Conservation (phyloP, 768 basidiomycete species). For the Tulasnella sp. region DNA sequence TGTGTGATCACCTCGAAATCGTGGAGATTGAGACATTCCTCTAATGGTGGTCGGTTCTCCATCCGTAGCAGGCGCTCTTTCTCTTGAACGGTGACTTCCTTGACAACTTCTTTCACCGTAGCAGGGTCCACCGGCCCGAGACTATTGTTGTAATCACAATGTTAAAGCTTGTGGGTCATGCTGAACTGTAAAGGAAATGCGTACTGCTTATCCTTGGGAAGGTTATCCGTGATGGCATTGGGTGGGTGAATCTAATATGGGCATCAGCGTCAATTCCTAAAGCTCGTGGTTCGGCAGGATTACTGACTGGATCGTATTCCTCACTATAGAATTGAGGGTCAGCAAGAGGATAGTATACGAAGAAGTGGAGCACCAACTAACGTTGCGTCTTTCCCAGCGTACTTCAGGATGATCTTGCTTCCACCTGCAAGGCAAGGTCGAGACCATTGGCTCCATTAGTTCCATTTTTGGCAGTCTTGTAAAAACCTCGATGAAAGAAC, state of each 20-base stretch:
- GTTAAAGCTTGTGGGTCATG: not conserved
- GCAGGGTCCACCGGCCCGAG: conserved; percentile 59
- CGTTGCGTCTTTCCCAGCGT: conserved; percentile 85
- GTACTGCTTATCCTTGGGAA: conserved; percentile 77
- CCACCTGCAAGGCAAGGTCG: conserved; percentile 43
- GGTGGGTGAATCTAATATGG: conserved; percentile 17
- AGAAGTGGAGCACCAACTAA: conserved; percentile 27
- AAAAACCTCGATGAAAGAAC: no score
- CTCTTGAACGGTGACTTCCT: conserved; percentile 56
- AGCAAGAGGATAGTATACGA: not conserved
- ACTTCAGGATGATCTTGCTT: conserved; percentile 71
- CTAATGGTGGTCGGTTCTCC: conserved; percentile 52
- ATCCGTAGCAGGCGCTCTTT: conserved; percentile 51
- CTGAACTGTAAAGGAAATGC: conserved; percentile 18
- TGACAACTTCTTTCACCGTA: conserved; percentile 50
- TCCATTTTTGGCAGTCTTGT: no score
- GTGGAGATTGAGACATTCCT: conserved; percentile 76
- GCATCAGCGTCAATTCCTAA: conserved; percentile 21
- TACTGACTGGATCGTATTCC: conserved; percentile 74
- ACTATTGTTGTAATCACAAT: conserved; percentile 20
- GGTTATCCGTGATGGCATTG: conserved; percentile 27
- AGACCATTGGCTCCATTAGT: no score
- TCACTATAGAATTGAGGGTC: conserved; percentile 29
- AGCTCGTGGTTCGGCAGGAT: conserved; percentile 67
- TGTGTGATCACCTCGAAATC: conserved; percentile 69